Conservation (phyloP, 1,284 basidiomycete genomes). For the Ganoderma sp. region DNA sequence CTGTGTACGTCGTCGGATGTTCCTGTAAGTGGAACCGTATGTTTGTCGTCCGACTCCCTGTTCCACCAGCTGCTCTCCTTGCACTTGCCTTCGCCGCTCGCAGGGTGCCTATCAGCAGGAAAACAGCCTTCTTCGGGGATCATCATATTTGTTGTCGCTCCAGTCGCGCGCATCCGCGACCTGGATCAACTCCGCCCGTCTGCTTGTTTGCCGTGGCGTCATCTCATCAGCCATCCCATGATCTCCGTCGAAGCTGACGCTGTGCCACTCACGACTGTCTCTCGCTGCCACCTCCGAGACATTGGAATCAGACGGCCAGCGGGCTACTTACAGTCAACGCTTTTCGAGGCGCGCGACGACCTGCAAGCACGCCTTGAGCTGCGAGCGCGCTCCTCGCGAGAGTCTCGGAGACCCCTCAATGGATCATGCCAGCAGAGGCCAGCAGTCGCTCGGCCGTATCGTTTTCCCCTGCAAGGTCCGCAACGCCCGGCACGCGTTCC, state of each 20-base stretch:
- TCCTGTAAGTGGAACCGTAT: constrained; percentile 1
- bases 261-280: constrained; percentile 15
- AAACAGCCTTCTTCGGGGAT: constrained; percentile 1
- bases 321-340: background rate
- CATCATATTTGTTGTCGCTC: constrained; percentile 8
- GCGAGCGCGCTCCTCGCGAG: constrained; percentile 21
- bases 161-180: constrained; percentile 9
- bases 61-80: background rate
- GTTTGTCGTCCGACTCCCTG: background rate
- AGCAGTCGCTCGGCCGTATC: background rate
- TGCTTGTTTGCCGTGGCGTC: constrained; percentile 11
- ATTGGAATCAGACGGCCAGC: background rate
- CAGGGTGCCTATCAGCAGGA: background rate
- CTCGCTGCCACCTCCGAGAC: constrained; percentile 1
- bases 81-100: no score
- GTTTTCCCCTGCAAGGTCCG: constrained; percentile 4
- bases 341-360: constrained; percentile 15
- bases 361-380: background rate
- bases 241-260: constrained; percentile 15
- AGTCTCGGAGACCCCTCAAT: background rate
- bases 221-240: constrained; percentile 17
- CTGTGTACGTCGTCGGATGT: background rate
- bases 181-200: constrained; percentile 10
- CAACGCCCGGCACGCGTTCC: background rate
- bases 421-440: background rate